Evolutionary conservation across 345 rosid species (phyloP), one percentile per base, ranked within the genome.

Genomic region (Mangifera indica): DNA sequence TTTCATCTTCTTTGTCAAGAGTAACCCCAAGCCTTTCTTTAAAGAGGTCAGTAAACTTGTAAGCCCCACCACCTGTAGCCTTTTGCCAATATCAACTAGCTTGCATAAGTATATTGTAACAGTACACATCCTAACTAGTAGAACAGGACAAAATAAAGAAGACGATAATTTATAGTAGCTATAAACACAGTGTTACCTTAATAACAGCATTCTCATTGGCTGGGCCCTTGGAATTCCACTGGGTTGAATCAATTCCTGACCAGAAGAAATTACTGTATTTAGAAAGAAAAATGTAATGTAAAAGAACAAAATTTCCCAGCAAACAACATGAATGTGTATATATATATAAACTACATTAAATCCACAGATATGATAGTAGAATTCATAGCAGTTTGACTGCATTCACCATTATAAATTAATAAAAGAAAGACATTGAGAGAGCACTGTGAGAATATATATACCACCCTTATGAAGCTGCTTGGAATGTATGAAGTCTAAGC

Each of bases 1-100:
- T 95, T 80, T 95, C 99, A 84, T 91, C 99, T 84, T 95, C 99
- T 80, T 95, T 95, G 73, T 95, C 99, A 77, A 95, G 90, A 81
- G 96, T 87, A 78, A 91, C 86, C 15, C 98, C 99, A 42, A 95
- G 96, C 80, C 91, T 87, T 81, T 95, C 99, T 78, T 90, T 95
- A 80, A 95, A 95, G 65, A 95, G 85, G 78, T 95, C 97, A 2
- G 98, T 81, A 72, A 82, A 95, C 85, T 93, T 95, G 86, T 75
- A 91, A 32, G 99, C 99, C 75, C 99, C 98, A 10, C 99, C 99
- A 17, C 99, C 99, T 72, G 99, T 95, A 80, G 97, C 99, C 99
- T 95, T 85, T 81, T 75, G 82, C 74, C 68, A 81, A 74, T 72
- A 81, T 73, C 67, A 77, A 60, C 71, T 75, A 72, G 72, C 81